These are phyloP conservation scores for Periconia sp. DNA, from an alignment of 2,329 filamentous ascomycete species.

Conservation along the genomic window DNA sequence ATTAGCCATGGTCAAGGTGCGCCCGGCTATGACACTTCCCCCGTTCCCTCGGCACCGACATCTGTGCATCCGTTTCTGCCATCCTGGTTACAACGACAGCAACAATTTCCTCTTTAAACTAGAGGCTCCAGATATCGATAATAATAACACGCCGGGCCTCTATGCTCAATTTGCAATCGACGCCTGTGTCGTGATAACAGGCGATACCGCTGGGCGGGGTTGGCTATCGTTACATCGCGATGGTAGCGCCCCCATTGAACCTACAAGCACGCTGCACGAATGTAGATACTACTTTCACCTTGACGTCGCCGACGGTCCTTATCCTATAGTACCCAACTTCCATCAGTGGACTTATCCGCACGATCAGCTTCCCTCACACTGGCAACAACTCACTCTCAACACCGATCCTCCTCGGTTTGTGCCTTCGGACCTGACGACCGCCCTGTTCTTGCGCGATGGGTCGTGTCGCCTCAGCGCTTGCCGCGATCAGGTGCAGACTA, in stretches of 20 bases:
- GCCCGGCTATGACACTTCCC: constrained; percentile 5
- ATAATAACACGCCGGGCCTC: constrained; percentile 10
- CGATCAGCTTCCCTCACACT: constrained; percentile 8
- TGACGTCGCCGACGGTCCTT: constrained; percentile 5
- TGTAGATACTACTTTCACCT: constrained; percentile 14
- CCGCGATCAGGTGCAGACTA: constrained; percentile 11
- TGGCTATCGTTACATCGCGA: constrained; percentile 12
- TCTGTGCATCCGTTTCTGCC: constrained; percentile 11
- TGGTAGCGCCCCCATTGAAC: constrained; percentile 6
- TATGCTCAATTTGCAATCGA: constrained; percentile 13
- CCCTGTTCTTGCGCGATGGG: constrained; percentile 10
- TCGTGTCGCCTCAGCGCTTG: constrained; percentile 10
- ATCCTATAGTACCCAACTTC: constrained; percentile 12
- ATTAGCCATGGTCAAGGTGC: constrained; percentile 9
- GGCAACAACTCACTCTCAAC: constrained; percentile 7
- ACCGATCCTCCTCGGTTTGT: background rate
- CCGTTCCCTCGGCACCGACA: constrained; percentile 5
- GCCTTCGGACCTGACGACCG: constrained; percentile 9
- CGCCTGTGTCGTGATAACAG: constrained; percentile 13
- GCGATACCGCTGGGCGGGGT: background rate
- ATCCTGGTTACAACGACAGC: constrained; percentile 15
- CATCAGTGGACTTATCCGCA: constrained; percentile 10
- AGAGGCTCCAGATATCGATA: constrained; percentile 9
- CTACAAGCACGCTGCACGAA: constrained; percentile 10
- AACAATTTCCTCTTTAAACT: constrained; percentile 14